Base-by-base conservation (phyloP, 352 stramenopile species). In the Phytophthora hybrid region DNA sequence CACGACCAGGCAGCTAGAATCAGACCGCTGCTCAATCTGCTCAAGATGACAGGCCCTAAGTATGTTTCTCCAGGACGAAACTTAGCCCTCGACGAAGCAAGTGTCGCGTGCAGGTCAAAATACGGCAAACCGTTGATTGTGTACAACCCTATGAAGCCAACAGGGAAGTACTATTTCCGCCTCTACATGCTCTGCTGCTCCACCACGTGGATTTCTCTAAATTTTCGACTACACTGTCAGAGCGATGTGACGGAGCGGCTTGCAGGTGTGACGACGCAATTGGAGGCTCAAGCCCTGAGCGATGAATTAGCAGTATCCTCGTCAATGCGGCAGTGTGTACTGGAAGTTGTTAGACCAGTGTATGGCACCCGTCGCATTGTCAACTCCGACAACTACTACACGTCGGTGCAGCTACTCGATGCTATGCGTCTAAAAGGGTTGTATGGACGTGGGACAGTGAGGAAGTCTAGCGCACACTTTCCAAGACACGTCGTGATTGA, bases 301-400 rank as follows among this genome's bases (percentile, higher is more conserved):
- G 34, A 41, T 41, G 34, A 41, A 41, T 41, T 41, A 41, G 34
- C 34, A 41, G 34, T 41, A 41, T 41, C 34, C 34, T 41, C 34
- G 34, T 41, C 34, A 11, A 41, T 41, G 34, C 34, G 34, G 34
- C 34, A 63, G 49, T 51, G 61, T 34, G 71, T 82, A 18, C 56
- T 79, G 19, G 71, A 82, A 41, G 57, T 82, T 4, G 64, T 61
- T 32, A 55, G 41, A 34, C 71, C 67, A 16, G 59, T 77, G 41
- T 59, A 75, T 60, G 16, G 32, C 47, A 63, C 64, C 1, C 59
- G 56, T 14, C 59, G 72, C 4, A 60, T 83, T 14, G 52, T 83
- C n/a, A 80, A 80, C 56, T 70, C 51, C 1, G 76, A 80, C 59
- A 80, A 83, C 69, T 83, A 69, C 56, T 83, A 80, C 66, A 83